phyloP scores from a whole-genome alignment of 2,329 filamentous ascomycete species.

The Blumeria graminis region DNA sequence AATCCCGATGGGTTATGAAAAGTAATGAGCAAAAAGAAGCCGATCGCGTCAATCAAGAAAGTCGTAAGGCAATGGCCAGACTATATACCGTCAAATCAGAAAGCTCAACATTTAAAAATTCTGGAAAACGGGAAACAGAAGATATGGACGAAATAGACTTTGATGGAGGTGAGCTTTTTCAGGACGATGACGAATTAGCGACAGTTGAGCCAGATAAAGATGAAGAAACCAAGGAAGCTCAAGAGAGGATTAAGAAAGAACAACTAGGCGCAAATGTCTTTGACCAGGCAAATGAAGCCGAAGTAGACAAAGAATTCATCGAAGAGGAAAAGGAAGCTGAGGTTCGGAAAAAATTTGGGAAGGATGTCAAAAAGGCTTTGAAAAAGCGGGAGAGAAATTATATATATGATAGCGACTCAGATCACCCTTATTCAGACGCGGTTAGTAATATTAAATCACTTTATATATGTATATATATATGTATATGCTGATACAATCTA shows the following conservation, averaged over 20 bases:
- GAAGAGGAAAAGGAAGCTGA: constrained; percentile 49
- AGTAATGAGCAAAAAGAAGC: constrained; percentile 31
- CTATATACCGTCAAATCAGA: constrained; percentile 38
- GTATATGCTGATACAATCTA: constrained; percentile 8
- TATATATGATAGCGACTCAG: constrained; percentile 55
- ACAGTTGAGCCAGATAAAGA: constrained; percentile 58
- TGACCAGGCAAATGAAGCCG: constrained; percentile 40
- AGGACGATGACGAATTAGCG: constrained; percentile 65
- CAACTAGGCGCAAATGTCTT: constrained; percentile 78
- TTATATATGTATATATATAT: too few relatives aligned
- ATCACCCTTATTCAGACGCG: constrained; percentile 30
- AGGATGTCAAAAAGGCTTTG: constrained; percentile 55
- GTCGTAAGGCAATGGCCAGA: constrained; percentile 25
- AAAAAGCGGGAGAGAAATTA: constrained; percentile 68
- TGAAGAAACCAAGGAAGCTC: constrained; percentile 51
- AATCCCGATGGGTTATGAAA: constrained; percentile 60
- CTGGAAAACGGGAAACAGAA: constrained; percentile 35
- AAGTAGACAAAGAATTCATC: constrained; percentile 46
- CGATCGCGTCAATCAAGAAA: constrained; percentile 32
- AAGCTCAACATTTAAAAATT: constrained; percentile 35
- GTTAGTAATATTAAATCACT: constrained; percentile 14
- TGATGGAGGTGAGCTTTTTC: constrained; percentile 49
- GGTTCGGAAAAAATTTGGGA: constrained; percentile 45
- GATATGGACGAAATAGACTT: constrained; percentile 49
- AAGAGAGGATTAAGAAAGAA: constrained; percentile 50